These are phyloP conservation scores for Anisogramma anomala DNA, from an alignment of 2,329 filamentous ascomycete genomes.

Conservation along the genomic window DNA sequence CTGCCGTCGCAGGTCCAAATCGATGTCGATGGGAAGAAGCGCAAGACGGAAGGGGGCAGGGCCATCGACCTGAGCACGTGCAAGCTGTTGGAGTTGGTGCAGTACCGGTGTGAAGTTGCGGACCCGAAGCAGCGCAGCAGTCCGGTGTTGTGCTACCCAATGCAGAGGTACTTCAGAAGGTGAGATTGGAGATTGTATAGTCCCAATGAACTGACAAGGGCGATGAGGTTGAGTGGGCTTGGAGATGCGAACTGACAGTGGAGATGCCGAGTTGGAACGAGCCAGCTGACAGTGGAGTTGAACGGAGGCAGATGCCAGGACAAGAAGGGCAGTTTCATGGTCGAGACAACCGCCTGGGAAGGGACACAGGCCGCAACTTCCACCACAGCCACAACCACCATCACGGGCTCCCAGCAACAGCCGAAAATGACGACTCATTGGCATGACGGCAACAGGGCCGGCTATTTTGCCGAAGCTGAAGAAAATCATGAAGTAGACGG, in stretches of 20 bases:
- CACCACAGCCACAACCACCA: slow-evolving; percentile 19
- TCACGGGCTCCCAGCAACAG: slow-evolving; percentile 15
- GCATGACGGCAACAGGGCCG: slow-evolving; percentile 22
- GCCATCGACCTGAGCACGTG: slow-evolving; percentile 42
- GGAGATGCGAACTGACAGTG: background rate
- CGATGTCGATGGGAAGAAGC: slow-evolving; percentile 36
- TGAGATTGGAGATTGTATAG: slow-evolving; percentile 24
- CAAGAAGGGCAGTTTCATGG: slow-evolving; percentile 43
- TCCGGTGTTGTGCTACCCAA: slow-evolving; percentile 42
- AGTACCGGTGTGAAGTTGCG: slow-evolving; percentile 48
- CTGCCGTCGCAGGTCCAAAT: slow-evolving; percentile 39
- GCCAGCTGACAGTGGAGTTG: background rate
- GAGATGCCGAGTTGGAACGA: background rate
- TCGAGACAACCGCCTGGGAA: slow-evolving; percentile 56
- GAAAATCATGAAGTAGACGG: background rate
- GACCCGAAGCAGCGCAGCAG: slow-evolving; percentile 34
- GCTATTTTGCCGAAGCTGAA: slow-evolving; percentile 3
- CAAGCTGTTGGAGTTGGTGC: slow-evolving; percentile 45
- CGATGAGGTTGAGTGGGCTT: too few relatives aligned
- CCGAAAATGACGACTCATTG: slow-evolving; percentile 23
- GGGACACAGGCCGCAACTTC: slow-evolving; percentile 17
- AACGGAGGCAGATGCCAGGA: slow-evolving; percentile 40
- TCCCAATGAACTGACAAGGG: background rate
- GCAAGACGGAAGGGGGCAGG: slow-evolving; percentile 33
- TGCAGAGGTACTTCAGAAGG: slow-evolving; percentile 50